phyloP scores from a whole-genome alignment of 2,329 filamentous ascomycete genomes.

The Fusarium sp. region DNA sequence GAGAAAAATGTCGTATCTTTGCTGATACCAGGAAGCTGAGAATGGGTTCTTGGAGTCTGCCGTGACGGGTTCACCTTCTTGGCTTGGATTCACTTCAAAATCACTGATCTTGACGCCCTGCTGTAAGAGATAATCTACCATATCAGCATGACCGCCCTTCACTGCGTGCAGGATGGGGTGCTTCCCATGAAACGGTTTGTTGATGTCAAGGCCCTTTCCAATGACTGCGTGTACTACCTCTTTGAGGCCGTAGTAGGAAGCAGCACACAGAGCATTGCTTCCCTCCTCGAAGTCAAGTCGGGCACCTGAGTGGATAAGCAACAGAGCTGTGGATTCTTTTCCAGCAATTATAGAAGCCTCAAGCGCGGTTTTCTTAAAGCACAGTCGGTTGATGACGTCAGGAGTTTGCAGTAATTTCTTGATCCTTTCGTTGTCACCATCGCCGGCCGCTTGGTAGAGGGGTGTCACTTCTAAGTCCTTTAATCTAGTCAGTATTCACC shows the following conservation, averaged over 20 bases:
- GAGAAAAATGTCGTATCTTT: neutral
- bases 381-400: neutral
- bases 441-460: neutral
- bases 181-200: no score
- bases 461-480: neutral
- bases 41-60: neutral
- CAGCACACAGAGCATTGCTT: neutral
- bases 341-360: neutral
- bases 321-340: neutral
- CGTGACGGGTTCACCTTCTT: neutral
- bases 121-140: neutral
- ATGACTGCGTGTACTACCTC: neutral
- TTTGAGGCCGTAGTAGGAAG: neutral
- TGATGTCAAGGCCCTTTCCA: neutral
- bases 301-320: neutral
- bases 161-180: neutral
- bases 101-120: neutral
- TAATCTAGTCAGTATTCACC: neutral
- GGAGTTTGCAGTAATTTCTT: neutral
- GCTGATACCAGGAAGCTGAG: neutral
- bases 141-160: neutral
- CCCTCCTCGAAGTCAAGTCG: neutral
- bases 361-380: neutral
- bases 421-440: neutral
- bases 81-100: neutral